Evolutionary conservation across 2,329 filamentous ascomycete genomes (phyloP), one percentile per base, ranked within the genome.

Genomic region (Cladosporium velox): DNA sequence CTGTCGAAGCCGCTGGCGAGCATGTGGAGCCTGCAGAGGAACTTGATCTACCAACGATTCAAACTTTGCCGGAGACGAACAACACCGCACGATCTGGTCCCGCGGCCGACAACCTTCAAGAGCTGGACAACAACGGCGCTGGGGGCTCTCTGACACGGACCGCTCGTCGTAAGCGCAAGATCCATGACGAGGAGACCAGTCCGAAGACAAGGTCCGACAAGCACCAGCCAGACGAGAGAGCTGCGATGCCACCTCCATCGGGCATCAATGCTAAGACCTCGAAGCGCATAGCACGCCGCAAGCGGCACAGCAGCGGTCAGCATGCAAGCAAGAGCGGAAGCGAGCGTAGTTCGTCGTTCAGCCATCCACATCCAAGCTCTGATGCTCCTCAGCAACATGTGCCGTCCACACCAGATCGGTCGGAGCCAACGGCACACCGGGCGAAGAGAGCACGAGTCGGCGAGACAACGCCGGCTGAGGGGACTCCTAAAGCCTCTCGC

Each of bases 301-400:
- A 49, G n/a, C 47, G 49, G 30, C 49, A 24, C 24, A 38, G 30
- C 10, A 18, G 44, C 21, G 58, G 28, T 32, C 47, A 32, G n/a
- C 55, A 41, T 41, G 34, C 14, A 18, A 28, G 34, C 34, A 41
- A 58, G 12, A 41, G 55, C 34, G 55, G 55, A 34, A 58, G 61
- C n/a, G 61, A 64, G 24, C 61, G 51, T 10, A 41, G 61, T 30
- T 63, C 60, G 15, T 57, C 61, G 28, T 44, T 64, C 51, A 57
- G 38, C 38, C 60, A 54, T 34, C 21, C 38, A 5, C 26, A 21
- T 18, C 51, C 51, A n/a, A 24, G 51, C 18, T 57, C 51, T 32
- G 61, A 57, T 44, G 61, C 51, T 41, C 51, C 18, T 11, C 51
- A 47, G 15, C 24, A 55, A 26, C 59, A 51, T 24, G 59, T 35